Conservation (phyloP, 2,329 filamentous ascomycete genomes). For the Achaetomium macrosporum region DNA sequence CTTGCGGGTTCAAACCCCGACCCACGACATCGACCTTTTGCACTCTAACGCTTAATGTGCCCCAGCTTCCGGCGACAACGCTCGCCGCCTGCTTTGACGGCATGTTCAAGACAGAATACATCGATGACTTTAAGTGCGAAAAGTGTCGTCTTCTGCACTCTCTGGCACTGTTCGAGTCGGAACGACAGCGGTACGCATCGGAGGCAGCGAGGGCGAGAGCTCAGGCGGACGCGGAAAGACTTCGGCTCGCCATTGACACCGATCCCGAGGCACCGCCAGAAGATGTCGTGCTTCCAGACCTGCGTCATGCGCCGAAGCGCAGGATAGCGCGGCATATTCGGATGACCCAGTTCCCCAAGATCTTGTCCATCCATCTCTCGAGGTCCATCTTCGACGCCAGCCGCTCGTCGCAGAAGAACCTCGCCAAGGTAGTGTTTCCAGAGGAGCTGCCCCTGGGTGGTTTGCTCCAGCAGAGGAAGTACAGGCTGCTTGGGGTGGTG, state of each 20-base stretch:
- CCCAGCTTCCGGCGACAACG: slow-evolving; percentile 72
- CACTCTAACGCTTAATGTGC: slow-evolving; percentile 86
- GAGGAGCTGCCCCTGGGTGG: slow-evolving; percentile 80
- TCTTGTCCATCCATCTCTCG: slow-evolving; percentile 87
- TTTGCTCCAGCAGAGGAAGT: slow-evolving; percentile 69
- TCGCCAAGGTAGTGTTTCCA: slow-evolving; percentile 87
- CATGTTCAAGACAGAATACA: slow-evolving; percentile 89
- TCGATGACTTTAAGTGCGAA: slow-evolving; percentile 96
- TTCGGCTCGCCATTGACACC: slow-evolving; percentile 64
- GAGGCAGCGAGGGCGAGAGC: slow-evolving; percentile 47
- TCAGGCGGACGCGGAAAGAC: slow-evolving; percentile 54
- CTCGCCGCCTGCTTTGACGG: slow-evolving; percentile 87
- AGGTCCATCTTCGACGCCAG: slow-evolving; percentile 83
- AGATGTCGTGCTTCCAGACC: slow-evolving; percentile 68
- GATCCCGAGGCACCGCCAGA: slow-evolving; percentile 75
- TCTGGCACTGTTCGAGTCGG: slow-evolving; percentile 54
- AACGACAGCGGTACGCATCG: slow-evolving; percentile 50
- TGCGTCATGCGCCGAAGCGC: slow-evolving; percentile 68
- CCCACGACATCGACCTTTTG: slow-evolving; percentile 81
- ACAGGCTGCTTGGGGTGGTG: slow-evolving; percentile 79
- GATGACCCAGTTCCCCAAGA: slow-evolving; percentile 80
- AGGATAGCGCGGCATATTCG: slow-evolving; percentile 83
- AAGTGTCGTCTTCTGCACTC: slow-evolving; percentile 84
- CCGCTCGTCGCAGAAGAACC: slow-evolving; percentile 80
- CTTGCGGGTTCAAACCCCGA: slow-evolving; percentile 83